Evolutionary conservation across 2,329 filamentous ascomycete genomes (phyloP).

Genomic region (Trichoderma asperellum): DNA sequence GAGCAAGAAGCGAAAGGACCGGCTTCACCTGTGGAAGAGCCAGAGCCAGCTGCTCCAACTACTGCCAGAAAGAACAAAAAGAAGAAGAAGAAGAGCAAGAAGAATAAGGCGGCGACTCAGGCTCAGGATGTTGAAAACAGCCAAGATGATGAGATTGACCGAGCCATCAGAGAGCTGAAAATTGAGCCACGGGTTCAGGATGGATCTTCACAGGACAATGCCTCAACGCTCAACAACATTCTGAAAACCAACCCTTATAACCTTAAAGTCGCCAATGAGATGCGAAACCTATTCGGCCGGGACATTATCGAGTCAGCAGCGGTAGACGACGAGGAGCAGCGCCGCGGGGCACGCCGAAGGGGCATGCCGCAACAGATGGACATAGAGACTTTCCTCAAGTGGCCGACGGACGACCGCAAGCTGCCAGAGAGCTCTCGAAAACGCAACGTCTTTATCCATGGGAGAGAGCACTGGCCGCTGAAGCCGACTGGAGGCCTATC

Average conservation of each 20-base stretch:
- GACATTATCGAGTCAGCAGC: slow-evolving; percentile 60
- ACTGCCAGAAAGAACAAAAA: slow-evolving; percentile 44
- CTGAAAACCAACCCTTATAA: slow-evolving; percentile 65
- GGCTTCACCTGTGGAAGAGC: slow-evolving; percentile 5
- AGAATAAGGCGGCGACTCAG: slow-evolving; percentile 36
- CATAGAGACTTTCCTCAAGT: slow-evolving; percentile 58
- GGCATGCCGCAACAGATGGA: slow-evolving; percentile 57
- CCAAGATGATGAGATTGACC: slow-evolving; percentile 59
- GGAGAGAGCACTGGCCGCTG: slow-evolving; percentile 84
- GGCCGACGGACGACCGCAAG: slow-evolving; percentile 60
- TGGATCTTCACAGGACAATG: slow-evolving; percentile 23
- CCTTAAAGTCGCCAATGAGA: slow-evolving; percentile 87
- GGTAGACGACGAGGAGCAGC: slow-evolving; percentile 53
- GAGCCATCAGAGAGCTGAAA: slow-evolving; percentile 55
- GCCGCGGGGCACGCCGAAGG: slow-evolving; percentile 41
- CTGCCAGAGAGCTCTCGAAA: slow-evolving; percentile 73
- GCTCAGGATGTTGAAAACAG: slow-evolving; percentile 31
- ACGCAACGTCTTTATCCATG: slow-evolving; percentile 82
- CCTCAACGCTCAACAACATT: slow-evolving; percentile 45
- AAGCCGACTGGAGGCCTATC: slow-evolving; percentile 78
- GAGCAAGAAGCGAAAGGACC: background rate
- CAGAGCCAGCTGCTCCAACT: background rate
- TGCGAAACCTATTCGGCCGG: slow-evolving; percentile 66
- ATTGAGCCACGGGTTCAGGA: slow-evolving; percentile 36
- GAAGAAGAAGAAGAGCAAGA: slow-evolving; percentile 47